These are phyloP conservation scores for Debaryomyces sp. DNA, from an alignment of 1,139 yeast species.

Conservation along the genomic window DNA sequence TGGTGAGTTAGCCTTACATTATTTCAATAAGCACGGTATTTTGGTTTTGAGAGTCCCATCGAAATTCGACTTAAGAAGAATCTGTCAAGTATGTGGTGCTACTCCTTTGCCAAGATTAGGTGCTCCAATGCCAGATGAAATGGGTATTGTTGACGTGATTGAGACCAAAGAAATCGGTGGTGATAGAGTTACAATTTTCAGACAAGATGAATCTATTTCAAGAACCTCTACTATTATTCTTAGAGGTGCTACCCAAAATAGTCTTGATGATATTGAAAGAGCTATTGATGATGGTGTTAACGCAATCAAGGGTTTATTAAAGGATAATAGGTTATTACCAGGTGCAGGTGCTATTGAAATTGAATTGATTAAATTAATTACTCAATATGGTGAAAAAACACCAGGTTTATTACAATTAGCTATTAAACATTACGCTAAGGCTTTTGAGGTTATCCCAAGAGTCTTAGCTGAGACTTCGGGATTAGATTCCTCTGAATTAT, in stretches of 20 bases:
- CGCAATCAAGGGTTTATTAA: constrained; percentile 85
- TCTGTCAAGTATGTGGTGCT: constrained; percentile 97
- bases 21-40: constrained; percentile 82
- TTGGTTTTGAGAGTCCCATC: constrained; percentile 88
- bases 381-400: constrained; percentile 86
- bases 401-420: constrained; percentile 94
- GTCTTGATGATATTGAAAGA: constrained; percentile 91
- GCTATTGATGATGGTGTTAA: constrained; percentile 97
- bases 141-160: constrained; percentile 84
- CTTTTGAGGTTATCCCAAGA: constrained; percentile 92
- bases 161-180: constrained; percentile 97
- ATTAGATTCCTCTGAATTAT: constrained; percentile 81
- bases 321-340: constrained; percentile 78
- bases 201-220: constrained; percentile 74
- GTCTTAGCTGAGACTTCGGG: constrained; percentile 95
- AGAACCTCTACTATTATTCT: constrained; percentile 88
- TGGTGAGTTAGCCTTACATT: constrained; percentile 92
- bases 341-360: constrained; percentile 99
- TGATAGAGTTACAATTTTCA: constrained; percentile 92
- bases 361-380: constrained; percentile 78
- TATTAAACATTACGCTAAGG: constrained; percentile 90
- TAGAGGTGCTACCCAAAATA: constrained; percentile 97
- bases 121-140: constrained; percentile 94
- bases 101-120: constrained; percentile 94
- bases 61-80: constrained; percentile 89